A percentile compares a stretch with the other conserved stretches of the same genome.
phyloP scores from a whole-genome alignment of 495 filamentous ascomycete genomes.

The Talaromyces proteolyticus region DNA sequence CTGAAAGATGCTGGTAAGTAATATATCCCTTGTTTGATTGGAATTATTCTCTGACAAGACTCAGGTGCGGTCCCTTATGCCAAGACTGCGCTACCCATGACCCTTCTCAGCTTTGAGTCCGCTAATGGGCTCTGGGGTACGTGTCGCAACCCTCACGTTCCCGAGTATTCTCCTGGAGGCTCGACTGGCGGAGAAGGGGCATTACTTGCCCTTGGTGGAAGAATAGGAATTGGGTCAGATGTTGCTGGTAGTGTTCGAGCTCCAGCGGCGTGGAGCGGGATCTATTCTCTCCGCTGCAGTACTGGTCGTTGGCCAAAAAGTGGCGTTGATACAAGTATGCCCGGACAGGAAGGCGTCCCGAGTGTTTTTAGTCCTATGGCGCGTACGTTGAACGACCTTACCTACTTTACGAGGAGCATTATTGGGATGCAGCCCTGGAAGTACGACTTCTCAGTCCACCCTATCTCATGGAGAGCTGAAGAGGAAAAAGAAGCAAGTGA shows the following conservation, averaged over 20 bases:
- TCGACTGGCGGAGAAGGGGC: conserved; percentile 88
- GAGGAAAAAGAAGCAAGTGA: conserved; percentile 51
- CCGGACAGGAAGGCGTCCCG: conserved; percentile 86
- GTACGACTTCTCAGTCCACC: conserved; percentile 83
- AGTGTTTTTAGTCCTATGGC: conserved; percentile 94
- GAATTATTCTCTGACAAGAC: not conserved
- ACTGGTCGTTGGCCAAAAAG: conserved; percentile 92
- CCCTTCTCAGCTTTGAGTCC: conserved; percentile 86
- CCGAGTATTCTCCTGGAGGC: conserved; percentile 81
- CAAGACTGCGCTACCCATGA: conserved; percentile 92
- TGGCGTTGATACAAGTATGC: conserved; percentile 84
- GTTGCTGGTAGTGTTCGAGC: conserved; percentile 88
- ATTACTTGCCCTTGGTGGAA: conserved; percentile 74
- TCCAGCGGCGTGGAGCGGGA: conserved; percentile 86
- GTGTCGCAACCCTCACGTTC: conserved; percentile 77
- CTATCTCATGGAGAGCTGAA: conserved; percentile 69
- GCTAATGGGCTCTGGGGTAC: conserved; percentile 87
- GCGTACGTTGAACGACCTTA: conserved; percentile 75
- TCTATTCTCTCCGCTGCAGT: conserved; percentile 87
- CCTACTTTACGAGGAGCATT: conserved; percentile 76
- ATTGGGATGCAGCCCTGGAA: conserved; percentile 86
- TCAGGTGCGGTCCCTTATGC: conserved; percentile 87
- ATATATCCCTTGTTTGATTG: not conserved
- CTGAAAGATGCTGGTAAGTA: conserved; percentile 75
- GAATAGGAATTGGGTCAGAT: conserved; percentile 94